Conservation (phyloP, 2,329 filamentous ascomycete species). For the Paecilomyces niveus region DNA sequence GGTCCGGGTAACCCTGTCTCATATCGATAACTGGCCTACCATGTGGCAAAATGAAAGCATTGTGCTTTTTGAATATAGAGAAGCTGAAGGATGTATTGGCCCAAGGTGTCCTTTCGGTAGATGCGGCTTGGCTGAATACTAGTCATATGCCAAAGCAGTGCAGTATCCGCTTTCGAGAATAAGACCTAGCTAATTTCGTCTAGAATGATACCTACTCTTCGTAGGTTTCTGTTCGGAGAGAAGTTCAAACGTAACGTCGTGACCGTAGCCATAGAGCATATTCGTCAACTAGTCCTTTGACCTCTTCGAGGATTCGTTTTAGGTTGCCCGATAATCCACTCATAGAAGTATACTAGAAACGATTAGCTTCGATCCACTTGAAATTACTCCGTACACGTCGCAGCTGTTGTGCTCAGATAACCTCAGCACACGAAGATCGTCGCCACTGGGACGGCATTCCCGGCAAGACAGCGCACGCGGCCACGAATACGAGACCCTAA, state of each 20-base stretch:
- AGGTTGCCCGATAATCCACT: background rate
- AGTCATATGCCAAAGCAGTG: background rate
- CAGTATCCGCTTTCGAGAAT: background rate
- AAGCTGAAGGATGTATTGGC: background rate
- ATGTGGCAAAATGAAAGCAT: background rate
- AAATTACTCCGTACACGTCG: background rate
- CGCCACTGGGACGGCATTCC: background rate
- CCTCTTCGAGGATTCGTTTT: background rate
- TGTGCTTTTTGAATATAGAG: background rate
- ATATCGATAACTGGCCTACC: background rate
- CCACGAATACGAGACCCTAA: background rate
- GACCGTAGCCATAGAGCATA: background rate
- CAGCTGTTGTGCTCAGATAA: background rate
- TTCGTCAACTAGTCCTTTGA: background rate
- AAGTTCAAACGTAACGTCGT: background rate
- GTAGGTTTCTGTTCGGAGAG: background rate
- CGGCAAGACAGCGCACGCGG: background rate
- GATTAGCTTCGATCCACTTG: background rate
- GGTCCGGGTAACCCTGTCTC: background rate
- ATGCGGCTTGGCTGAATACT: background rate
- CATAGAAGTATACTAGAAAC: background rate
- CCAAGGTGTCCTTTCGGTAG: background rate
- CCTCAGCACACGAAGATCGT: background rate
- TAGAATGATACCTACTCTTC: no score
- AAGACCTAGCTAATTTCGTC: background rate